These are phyloP conservation scores for Ottelia alismoides DNA, from an alignment of 106 monocot genomes.

Conservation along the genomic window DNA sequence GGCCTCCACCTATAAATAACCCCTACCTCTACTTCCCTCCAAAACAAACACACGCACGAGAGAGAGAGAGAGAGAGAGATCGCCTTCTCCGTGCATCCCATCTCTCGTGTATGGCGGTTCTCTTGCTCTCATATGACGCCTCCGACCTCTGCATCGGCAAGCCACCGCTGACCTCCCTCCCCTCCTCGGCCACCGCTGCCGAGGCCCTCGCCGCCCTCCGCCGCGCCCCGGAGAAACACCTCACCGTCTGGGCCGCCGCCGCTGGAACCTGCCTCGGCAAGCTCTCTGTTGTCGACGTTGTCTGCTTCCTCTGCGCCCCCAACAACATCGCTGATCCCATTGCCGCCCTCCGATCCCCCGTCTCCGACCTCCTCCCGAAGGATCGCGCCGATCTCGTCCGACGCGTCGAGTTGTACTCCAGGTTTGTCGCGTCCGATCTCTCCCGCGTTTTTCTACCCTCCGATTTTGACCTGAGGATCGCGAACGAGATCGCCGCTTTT, in stretches of 20 bases:
- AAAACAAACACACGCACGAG: too few species aligned
- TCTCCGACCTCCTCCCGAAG: constrained; percentile 21
- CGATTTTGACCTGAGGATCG: neutral
- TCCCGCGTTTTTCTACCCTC: neutral
- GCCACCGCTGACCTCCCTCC: constrained; percentile 44
- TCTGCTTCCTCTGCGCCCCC: constrained; percentile 41
- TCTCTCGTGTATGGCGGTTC: constrained; percentile 67
- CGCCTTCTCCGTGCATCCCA: too few species aligned
- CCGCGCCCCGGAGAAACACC: too few species aligned
- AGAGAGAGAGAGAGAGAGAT: too few species aligned
- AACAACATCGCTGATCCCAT: constrained; percentile 18
- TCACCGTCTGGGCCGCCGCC: too few species aligned
- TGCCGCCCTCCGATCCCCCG: constrained; percentile 25
- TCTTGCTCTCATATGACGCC: constrained; percentile 28
- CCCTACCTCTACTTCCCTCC: too few species aligned
- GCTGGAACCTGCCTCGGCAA: constrained; percentile 25
- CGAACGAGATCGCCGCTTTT: too few species aligned
- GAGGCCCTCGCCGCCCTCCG: too few species aligned
- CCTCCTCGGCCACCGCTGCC: too few species aligned
- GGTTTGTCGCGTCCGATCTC: constrained; percentile 22
- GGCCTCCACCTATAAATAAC: too few species aligned
- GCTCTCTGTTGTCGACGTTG: constrained; percentile 40
- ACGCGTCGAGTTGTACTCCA: constrained; percentile 26
- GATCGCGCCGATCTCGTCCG: constrained; percentile 13
- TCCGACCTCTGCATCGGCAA: constrained; percentile 88